These are phyloP conservation scores for Cajanus cajan DNA, from an alignment of 306 rosid genomes.

Conservation along the genomic window DNA sequence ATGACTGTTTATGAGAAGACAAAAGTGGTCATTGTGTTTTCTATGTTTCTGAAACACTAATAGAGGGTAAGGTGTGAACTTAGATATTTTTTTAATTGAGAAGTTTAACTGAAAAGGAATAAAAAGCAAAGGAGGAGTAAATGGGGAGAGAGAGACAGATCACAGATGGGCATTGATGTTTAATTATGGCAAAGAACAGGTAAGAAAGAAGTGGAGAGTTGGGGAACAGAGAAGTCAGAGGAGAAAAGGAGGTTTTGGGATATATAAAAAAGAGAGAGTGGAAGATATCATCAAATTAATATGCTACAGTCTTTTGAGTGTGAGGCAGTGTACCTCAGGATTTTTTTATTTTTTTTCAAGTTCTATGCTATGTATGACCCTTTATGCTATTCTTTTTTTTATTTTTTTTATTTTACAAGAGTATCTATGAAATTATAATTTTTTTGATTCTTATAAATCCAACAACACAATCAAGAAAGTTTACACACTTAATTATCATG, in stretches of 20 bases:
- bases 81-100: constrained; percentile 11
- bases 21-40: constrained; percentile 37
- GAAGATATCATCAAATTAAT: constrained; percentile 25
- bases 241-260: constrained; percentile 37
- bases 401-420: too few relatives aligned
- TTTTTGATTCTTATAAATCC: too few relatives aligned
- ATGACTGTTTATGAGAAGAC: constrained; percentile 46
- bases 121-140: constrained; percentile 9
- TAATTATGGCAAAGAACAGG: constrained; percentile 58
- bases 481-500: too few relatives aligned
- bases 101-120: constrained; percentile 27
- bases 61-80: constrained; percentile 28
- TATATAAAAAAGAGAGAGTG: constrained; percentile 1
- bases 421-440: too few relatives aligned
- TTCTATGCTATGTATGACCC: neutral
- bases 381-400: too few relatives aligned
- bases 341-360: neutral
- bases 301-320: constrained; percentile 2
- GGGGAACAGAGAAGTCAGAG: constrained; percentile 51
- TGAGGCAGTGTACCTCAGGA: neutral
- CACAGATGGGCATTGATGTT: constrained; percentile 53
- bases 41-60: constrained; percentile 39
- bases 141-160: constrained; percentile 31
- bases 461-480: too few relatives aligned
- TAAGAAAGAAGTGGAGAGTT: constrained; percentile 39